phyloP scores from a whole-genome alignment of 2,329 filamentous ascomycete species.

The Aspergillus unguis region DNA sequence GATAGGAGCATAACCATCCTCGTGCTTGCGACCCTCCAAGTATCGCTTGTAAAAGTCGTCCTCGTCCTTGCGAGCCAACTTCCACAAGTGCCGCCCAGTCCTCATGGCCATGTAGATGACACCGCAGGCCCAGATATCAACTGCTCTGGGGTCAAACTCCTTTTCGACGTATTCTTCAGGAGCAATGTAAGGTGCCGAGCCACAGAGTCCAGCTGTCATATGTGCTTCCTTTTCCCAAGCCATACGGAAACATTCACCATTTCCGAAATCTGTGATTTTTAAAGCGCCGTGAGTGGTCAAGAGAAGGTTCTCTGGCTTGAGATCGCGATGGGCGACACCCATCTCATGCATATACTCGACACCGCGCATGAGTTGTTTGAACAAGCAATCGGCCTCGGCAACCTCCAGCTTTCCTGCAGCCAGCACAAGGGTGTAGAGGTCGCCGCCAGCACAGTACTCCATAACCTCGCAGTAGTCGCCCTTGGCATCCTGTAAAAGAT shows the following conservation, averaged over 20 bases:
- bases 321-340: slow-evolving; percentile 93
- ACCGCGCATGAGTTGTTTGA: slow-evolving; percentile 98
- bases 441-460: slow-evolving; percentile 97
- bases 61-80: slow-evolving; percentile 92
- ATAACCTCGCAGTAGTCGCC: slow-evolving; percentile 98
- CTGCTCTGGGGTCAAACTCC: slow-evolving; percentile 95
- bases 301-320: slow-evolving; percentile 95
- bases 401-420: slow-evolving; percentile 86
- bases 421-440: slow-evolving; percentile 89
- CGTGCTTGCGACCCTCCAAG: slow-evolving; percentile 84
- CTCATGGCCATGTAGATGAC: slow-evolving; percentile 99
- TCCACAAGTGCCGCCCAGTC: slow-evolving; percentile 92
- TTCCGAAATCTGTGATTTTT: slow-evolving; percentile 98
- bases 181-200: slow-evolving; percentile 94
- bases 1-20: slow-evolving; percentile 94
- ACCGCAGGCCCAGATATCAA: slow-evolving; percentile 96
- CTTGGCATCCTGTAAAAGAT: slow-evolving; percentile 91
- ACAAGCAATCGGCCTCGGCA: slow-evolving; percentile 92
- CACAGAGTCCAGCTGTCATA: slow-evolving; percentile 96
- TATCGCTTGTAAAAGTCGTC: slow-evolving; percentile 97
- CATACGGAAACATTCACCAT: slow-evolving; percentile 99
- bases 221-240: slow-evolving; percentile 98
- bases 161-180: slow-evolving; percentile 94
- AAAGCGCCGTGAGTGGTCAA: slow-evolving; percentile 87
- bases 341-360: slow-evolving; percentile 99